Evolutionary conservation across 192 early-diverging fungal species (phyloP).

Genomic region (Haplosporangium gracile): DNA sequence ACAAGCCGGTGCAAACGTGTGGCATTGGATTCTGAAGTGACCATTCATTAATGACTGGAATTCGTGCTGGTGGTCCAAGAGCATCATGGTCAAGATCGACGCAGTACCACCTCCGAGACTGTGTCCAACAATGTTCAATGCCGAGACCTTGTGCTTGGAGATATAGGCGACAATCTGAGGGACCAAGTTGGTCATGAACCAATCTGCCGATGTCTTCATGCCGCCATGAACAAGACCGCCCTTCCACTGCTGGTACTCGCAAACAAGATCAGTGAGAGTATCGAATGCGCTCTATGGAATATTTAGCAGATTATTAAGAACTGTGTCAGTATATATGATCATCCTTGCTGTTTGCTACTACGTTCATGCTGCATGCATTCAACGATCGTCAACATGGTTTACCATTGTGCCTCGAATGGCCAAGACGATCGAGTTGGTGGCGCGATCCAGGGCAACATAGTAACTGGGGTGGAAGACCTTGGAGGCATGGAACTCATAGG

Average conservation of each 20-base stretch:
- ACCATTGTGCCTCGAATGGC: slow-evolving; percentile 80
- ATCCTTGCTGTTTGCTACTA: not conserved
- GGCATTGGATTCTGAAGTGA: slow-evolving; percentile 61
- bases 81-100: slow-evolving; percentile 79
- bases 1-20: slow-evolving; percentile 66
- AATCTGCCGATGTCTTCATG: slow-evolving; percentile 80
- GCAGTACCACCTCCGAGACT: slow-evolving; percentile 81
- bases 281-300: slow-evolving; percentile 72
- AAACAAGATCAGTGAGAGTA: slow-evolving; percentile 80
- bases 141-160: slow-evolving; percentile 60
- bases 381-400: not conserved
- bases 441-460: slow-evolving; percentile 76
- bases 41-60: slow-evolving; percentile 58
- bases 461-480: slow-evolving; percentile 79
- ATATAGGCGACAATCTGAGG: slow-evolving; percentile 74
- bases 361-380: not conserved
- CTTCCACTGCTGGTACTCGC: slow-evolving; percentile 83
- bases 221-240: slow-evolving; percentile 84
- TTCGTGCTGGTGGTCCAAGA: slow-evolving; percentile 69
- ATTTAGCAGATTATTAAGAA: not conserved
- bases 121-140: slow-evolving; percentile 80
- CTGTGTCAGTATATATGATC: not conserved
- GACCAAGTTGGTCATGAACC: slow-evolving; percentile 75
- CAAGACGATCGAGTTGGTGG: slow-evolving; percentile 73
- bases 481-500: slow-evolving; percentile 74